These are phyloP conservation scores for Meripilus lineatus DNA, from an alignment of 1,284 basidiomycete genomes.

Conservation along the genomic window DNA sequence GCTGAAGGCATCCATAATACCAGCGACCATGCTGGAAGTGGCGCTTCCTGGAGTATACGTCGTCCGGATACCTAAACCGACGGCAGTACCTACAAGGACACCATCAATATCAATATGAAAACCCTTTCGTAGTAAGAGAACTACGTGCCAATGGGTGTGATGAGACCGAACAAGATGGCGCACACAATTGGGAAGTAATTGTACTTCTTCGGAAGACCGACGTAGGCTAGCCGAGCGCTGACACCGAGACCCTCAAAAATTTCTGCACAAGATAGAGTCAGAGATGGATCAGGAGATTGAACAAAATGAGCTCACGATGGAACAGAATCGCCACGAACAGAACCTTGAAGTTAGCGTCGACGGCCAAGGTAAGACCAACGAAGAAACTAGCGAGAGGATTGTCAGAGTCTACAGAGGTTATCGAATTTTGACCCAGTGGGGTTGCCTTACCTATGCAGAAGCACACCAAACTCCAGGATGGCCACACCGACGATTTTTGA, in stretches of 20 bases:
- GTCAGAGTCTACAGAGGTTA: no score
- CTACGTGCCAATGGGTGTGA: conserved; percentile 82
- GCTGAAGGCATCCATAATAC: conserved; percentile 81
- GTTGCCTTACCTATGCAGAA: conserved; percentile 72
- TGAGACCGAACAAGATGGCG: conserved; percentile 69
- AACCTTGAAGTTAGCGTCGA: conserved; percentile 74
- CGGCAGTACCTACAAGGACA: no score
- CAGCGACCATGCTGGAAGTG: conserved; percentile 76
- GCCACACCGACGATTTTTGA: conserved; percentile 84
- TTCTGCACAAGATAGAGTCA: conserved; percentile 45
- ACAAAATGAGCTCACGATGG: conserved; percentile 55
- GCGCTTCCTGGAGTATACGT: conserved; percentile 79
- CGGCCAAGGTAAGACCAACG: conserved; percentile 92
- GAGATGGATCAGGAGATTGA: background rate
- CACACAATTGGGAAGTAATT: conserved; percentile 61
- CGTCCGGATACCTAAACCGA: conserved; percentile 77
- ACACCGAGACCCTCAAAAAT: conserved; percentile 90
- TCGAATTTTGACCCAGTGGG: no score
- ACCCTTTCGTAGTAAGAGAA: no score
- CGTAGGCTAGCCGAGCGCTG: conserved; percentile 77
- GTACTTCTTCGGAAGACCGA: conserved; percentile 58
- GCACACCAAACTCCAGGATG: conserved; percentile 90
- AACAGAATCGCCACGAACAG: conserved; percentile 92
- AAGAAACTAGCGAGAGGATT: conserved; percentile 74
- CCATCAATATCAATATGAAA: no score